Evolutionary conservation across 208 protist species (phyloP).

Genomic region (Crithidia bombi): DNA sequence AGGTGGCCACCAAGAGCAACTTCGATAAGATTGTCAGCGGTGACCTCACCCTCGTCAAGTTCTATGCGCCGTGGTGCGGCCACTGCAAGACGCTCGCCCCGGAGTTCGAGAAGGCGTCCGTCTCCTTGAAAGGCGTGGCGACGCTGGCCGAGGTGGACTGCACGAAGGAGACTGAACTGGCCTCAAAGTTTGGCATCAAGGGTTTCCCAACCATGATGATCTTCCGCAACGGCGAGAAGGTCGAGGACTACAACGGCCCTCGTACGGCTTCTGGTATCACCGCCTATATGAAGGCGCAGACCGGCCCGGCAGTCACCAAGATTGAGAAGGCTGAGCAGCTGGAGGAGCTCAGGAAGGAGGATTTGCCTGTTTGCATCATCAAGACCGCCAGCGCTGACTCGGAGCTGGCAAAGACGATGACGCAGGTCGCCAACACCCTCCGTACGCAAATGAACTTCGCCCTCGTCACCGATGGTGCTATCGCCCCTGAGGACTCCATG

Average conservation of each 20-base stretch:
- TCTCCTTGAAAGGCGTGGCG: constrained; percentile 50
- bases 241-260: constrained; percentile 65
- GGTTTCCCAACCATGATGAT: constrained; percentile 87
- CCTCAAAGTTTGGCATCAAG: constrained; percentile 63
- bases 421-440: constrained; percentile 37
- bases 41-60: constrained; percentile 90
- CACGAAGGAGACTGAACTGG: constrained; percentile 67
- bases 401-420: constrained; percentile 37
- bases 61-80: constrained; percentile 95
- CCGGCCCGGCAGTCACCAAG: constrained; percentile 46
- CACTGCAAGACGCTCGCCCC: constrained; percentile 95
- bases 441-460: constrained; percentile 62
- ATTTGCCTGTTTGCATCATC: constrained; percentile 49
- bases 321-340: constrained; percentile 54
- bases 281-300: constrained; percentile 62
- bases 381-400: constrained; percentile 54
- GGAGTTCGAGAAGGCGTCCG: constrained; percentile 80
- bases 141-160: constrained; percentile 86
- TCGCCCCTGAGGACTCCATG: constrained; percentile 51
- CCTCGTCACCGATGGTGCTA: constrained; percentile 56
- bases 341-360: constrained; percentile 63
- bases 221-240: constrained; percentile 77
- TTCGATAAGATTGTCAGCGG: constrained; percentile 64
- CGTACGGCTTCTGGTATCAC: constrained; percentile 65
- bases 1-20: constrained; percentile 57